These are phyloP conservation scores for Xylariaceae sp. DNA, from an alignment of 2,329 filamentous ascomycete species.

Conservation along the genomic window DNA sequence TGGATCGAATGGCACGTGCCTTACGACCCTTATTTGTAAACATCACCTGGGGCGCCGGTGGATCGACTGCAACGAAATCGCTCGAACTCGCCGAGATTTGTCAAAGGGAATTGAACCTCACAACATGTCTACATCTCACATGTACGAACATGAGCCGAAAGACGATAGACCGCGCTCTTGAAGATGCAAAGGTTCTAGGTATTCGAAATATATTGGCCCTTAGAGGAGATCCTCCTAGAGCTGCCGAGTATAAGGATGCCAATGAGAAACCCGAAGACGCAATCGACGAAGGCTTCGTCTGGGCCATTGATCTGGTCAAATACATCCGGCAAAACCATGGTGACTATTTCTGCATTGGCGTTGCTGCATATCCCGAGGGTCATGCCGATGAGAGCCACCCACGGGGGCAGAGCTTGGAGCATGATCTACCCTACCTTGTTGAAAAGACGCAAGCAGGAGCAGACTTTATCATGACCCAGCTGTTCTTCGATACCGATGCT, in stretches of 20 bases:
- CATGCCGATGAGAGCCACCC: constrained; percentile 90
- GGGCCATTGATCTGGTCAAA: constrained; percentile 82
- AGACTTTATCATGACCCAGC: constrained; percentile 97
- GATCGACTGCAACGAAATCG: constrained; percentile 85
- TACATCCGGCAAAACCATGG: constrained; percentile 86
- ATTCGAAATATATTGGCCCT: constrained; percentile 93
- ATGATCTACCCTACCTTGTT: constrained; percentile 83
- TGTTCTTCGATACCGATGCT: constrained; percentile 87
- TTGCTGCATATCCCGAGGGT: constrained; percentile 92
- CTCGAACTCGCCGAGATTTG: constrained; percentile 94
- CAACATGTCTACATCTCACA: constrained; percentile 92
- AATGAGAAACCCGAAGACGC: constrained; percentile 56
- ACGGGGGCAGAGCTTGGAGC: constrained; percentile 63
- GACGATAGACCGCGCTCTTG: constrained; percentile 82
- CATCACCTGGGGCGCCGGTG: constrained; percentile 96
- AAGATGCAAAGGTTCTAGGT: constrained; percentile 85
- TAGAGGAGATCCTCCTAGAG: constrained; percentile 84
- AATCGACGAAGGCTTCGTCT: constrained; percentile 76
- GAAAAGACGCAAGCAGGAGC: constrained; percentile 90
- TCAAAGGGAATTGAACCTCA: constrained; percentile 86
- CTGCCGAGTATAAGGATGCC: constrained; percentile 78
- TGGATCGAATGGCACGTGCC: constrained; percentile 91
- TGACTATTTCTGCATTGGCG: constrained; percentile 94
- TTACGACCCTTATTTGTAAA: constrained; percentile 92
- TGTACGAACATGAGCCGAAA: constrained; percentile 95